These are phyloP conservation scores for Aureobasidium sp. DNA, from an alignment of 2,329 filamentous ascomycete genomes.

Conservation along the genomic window DNA sequence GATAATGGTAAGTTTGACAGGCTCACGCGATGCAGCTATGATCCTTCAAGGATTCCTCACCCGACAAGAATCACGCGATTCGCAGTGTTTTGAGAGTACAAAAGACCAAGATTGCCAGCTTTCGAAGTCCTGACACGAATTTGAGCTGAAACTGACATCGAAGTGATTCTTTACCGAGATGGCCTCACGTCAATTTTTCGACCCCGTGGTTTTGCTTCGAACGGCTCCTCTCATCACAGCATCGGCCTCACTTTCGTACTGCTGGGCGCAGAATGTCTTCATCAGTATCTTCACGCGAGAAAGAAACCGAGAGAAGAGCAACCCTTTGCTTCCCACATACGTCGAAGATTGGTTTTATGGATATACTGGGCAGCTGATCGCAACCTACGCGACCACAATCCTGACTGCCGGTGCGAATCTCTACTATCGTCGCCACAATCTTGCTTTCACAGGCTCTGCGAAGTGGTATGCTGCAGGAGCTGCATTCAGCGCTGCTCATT, in stretches of 20 bases:
- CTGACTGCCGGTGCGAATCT: constrained; percentile 1
- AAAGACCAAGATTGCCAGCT: no score
- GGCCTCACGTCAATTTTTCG: constrained; percentile 1
- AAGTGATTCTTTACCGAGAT: no score
- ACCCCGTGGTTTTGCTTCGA: not conserved
- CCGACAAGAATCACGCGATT: no score
- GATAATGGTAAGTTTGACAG: no score
- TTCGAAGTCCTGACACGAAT: no score
- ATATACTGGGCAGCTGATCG: constrained; percentile 1
- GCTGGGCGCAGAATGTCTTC: constrained; percentile 10
- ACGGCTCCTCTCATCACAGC: constrained; percentile 3
- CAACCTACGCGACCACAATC: not conserved
- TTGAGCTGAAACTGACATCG: no score
- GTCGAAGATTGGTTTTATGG: constrained; percentile 2
- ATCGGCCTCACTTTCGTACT: not conserved
- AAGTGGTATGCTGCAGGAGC: constrained; percentile 7
- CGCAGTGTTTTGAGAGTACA: no score
- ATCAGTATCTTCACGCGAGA: not conserved
- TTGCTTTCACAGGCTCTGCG: not conserved
- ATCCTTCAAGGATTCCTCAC: no score
- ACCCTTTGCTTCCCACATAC: not conserved
- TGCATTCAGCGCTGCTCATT: not conserved
- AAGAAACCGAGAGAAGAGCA: constrained; percentile 3
- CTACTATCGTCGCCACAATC: not conserved
- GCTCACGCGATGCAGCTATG: no score